Evolutionary conservation across 495 filamentous ascomycete genomes (phyloP).

Genomic region (Cryomyces antarcticus): DNA sequence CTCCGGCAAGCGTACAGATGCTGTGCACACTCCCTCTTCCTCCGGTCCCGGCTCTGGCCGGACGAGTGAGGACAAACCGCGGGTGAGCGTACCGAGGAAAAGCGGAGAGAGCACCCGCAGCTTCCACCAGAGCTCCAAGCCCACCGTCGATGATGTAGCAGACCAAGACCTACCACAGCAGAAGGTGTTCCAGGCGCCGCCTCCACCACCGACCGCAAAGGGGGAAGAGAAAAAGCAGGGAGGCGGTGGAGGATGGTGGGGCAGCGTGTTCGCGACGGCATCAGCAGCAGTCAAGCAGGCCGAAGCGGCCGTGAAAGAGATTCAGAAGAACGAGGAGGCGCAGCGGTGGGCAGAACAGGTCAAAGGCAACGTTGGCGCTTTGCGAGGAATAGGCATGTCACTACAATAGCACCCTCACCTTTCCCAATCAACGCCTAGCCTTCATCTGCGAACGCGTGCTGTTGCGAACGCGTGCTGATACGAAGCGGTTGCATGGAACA

Average conservation of each 20-base stretch:
- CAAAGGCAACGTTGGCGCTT: slow-evolving; percentile 68
- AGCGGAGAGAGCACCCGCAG: slow-evolving; percentile 54
- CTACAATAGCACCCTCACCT: neutral
- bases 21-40: slow-evolving; percentile 32
- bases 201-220: slow-evolving; percentile 12
- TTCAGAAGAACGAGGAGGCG: slow-evolving; percentile 90
- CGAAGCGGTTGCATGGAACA: slow-evolving; percentile 15
- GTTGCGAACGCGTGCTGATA: slow-evolving; percentile 7
- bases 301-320: slow-evolving; percentile 80
- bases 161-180: slow-evolving; percentile 32
- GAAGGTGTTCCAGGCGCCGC: slow-evolving; percentile 12
- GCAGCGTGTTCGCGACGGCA: slow-evolving; percentile 49
- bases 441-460: slow-evolving; percentile 2
- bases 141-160: slow-evolving; percentile 16
- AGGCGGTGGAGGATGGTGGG: slow-evolving; percentile 74
- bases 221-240: slow-evolving; percentile 18
- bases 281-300: slow-evolving; percentile 81
- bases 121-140: slow-evolving; percentile 33
- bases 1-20: slow-evolving; percentile 35
- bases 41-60: slow-evolving; percentile 12
- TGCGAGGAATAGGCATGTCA: slow-evolving; percentile 56
- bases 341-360: slow-evolving; percentile 92
- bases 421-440: neutral
- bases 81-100: slow-evolving; percentile 32
- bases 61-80: slow-evolving; percentile 33